Evolutionary conservation across 2,329 filamentous ascomycete species (phyloP).

Genomic region (Phialocephala subalpina): DNA sequence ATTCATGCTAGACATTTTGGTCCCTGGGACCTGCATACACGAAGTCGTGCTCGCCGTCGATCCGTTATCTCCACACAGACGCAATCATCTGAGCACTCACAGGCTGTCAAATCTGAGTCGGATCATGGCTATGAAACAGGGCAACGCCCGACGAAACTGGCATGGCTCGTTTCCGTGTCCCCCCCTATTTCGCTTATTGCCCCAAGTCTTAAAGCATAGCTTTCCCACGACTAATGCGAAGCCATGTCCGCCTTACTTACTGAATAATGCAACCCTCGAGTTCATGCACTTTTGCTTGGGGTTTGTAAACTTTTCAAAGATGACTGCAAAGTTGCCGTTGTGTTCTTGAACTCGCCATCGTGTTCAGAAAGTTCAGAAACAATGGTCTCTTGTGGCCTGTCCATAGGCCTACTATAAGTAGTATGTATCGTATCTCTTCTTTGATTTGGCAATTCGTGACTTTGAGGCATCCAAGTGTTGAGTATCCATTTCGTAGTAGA

Average conservation of each 20-base stretch:
- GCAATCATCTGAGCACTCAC: neutral
- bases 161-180: neutral
- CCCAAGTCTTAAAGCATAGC: neutral
- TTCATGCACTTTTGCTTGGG: neutral
- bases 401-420: slow-evolving; percentile 5
- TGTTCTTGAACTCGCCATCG: neutral
- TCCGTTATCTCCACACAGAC: neutral
- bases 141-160: neutral
- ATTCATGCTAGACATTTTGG: neutral
- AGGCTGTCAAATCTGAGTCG: neutral
- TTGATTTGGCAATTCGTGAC: neutral
- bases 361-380: neutral
- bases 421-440: neutral
- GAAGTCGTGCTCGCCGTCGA: neutral
- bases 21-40: slow-evolving; percentile 1
- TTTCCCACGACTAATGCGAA: neutral
- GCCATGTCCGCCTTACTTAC: neutral
- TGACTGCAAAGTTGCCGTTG: neutral
- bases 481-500: neutral
- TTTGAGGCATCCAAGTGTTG: neutral
- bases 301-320: neutral
- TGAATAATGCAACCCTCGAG: neutral
- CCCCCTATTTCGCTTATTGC: neutral
- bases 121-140: neutral
- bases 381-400: neutral